Base-by-base conservation (phyloP, 768 basidiomycete species). In the Cyathus striatus region DNA sequence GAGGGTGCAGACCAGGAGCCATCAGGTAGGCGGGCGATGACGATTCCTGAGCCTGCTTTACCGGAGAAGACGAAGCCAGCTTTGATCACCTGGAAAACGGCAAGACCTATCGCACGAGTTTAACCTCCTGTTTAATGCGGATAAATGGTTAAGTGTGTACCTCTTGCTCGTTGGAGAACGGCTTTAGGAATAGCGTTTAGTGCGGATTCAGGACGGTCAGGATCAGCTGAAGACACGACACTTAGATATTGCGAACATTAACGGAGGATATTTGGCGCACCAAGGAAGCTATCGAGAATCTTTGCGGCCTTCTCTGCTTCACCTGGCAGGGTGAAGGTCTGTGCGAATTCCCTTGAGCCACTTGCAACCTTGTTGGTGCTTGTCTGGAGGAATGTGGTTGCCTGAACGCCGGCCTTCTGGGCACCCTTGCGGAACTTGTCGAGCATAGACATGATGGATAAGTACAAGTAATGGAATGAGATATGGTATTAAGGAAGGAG, bases 1-100 rank as follows among this genome's bases (percentile, higher is more conserved):
- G 89, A 92, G 3, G 95, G 95, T 1, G 95, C 95, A 38, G 88
- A 91, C 92, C 92, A 96, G 7, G 90, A 92, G 52, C 95, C 95
- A 56, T 97, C 93, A 6, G 90, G 87, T 34, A 94, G 76, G 10
- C 92, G 84, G 16, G 92, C 87, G 57, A 96, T 86, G 64, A 98
- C 90, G 49, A 95, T 63, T 12, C 94, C 94, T 1, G 90, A 92
- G 36, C 94, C 94, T 1, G 89, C 90, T 65, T 93, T 95, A 38
- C 90, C 94, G 9, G 88, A 90, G 74, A 95, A 94, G 42, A 94
- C 80, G 69, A 97, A 95, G 2, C 94, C 92, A 3, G 90, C 90
- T 65, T 90, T 89, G 61, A 96, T 68, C 12, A 96, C 90, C 54
- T 91, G 88, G 75, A 96, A 97, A 51, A 97, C 76, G 38, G 94